Evolutionary conservation across 108 stramenopile genomes (phyloP), one percentile per base, ranked within the genome.

Genomic region (Stephanodiscus triporus): DNA sequence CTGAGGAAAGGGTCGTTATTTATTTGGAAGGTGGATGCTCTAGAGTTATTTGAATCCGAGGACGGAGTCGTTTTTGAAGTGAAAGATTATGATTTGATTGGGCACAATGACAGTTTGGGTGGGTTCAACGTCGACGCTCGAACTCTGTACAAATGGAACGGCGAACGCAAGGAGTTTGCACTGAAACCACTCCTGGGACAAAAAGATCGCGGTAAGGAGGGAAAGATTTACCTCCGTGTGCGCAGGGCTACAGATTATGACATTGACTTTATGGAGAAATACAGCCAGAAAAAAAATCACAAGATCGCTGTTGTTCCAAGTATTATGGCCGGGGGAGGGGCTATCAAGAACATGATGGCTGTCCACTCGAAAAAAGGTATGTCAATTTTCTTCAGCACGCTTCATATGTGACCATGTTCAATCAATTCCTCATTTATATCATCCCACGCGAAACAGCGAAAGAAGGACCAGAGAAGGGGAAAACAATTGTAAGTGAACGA

Each of bases 241-340:
- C 85, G 91, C 24, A 77, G 87, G 30, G 91, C 93, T 4, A 87
- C 89, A 10, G 70, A 80, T 6, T 63, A 88, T 47, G 93, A 94
- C 67, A 78, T 86, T 29, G 55, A 77, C 13, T 94, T 94, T 62
- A 88, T 94, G 87, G 72, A 80, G n/a, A 72, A 62, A 36, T 73
- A 37, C 53, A 77, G 38, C 51, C 61, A 16, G 40, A 86, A 59
- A 67, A 70, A 30, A 45, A 72, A 53, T 49, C 45, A 5, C 62
- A 64, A 72, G 23, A 24, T 10, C 63, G 63, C 40, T 20, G 24
- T 29, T 22, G 42, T 56, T n/a, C 63, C 75, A 32, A 47, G 47
- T 26, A 9, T 71, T 8, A 75, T 75, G 27, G 65, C 73, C 19
- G 47, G 42, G 17, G 70, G 63, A n/a, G 70, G 38, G 23, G 51